A percentile compares a stretch with the other conserved stretches of the same genome.
Conservation (phyloP, 2,329 filamentous ascomycete genomes). For the Fusarium cicatricum region DNA sequence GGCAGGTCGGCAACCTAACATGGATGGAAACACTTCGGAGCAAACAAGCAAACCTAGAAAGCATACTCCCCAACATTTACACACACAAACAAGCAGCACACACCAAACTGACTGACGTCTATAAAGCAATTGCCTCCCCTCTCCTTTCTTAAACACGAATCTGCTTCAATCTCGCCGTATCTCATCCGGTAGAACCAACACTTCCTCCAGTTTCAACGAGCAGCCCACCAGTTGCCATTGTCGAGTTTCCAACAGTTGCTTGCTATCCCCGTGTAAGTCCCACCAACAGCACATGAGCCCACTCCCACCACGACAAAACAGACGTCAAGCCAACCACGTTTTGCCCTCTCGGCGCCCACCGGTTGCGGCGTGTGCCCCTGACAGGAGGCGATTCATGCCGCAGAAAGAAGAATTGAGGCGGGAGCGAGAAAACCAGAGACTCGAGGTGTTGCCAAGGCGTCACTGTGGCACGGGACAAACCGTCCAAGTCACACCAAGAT, state of each 20-base stretch:
- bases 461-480: not conserved
- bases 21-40: slow-evolving; percentile 11
- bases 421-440: slow-evolving; percentile 8
- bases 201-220: not conserved
- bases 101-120: not conserved
- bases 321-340: slow-evolving; percentile 25
- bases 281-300: slow-evolving; percentile 34
- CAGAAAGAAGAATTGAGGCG: slow-evolving; percentile 16
- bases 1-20: slow-evolving; percentile 13
- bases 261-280: slow-evolving; percentile 34
- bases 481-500: not conserved
- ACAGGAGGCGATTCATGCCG: slow-evolving; percentile 13
- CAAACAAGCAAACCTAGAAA: slow-evolving; percentile 16
- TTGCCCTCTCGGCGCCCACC: slow-evolving; percentile 22
- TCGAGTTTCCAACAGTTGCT: slow-evolving; percentile 33
- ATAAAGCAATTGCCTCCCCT: not conserved
- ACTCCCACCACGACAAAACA: slow-evolving; percentile 18
- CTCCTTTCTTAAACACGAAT: not conserved
- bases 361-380: slow-evolving; percentile 33
- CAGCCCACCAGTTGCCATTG: slow-evolving; percentile 26
- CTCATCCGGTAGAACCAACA: slow-evolving; percentile 4
- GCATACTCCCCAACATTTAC: slow-evolving; percentile 3
- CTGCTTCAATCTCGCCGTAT: not conserved
- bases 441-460: not conserved
- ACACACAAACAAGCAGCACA: slow-evolving; percentile 2